Conservation (phyloP, 2,329 filamentous ascomycete genomes). For the Tolypocladium amazonense region DNA sequence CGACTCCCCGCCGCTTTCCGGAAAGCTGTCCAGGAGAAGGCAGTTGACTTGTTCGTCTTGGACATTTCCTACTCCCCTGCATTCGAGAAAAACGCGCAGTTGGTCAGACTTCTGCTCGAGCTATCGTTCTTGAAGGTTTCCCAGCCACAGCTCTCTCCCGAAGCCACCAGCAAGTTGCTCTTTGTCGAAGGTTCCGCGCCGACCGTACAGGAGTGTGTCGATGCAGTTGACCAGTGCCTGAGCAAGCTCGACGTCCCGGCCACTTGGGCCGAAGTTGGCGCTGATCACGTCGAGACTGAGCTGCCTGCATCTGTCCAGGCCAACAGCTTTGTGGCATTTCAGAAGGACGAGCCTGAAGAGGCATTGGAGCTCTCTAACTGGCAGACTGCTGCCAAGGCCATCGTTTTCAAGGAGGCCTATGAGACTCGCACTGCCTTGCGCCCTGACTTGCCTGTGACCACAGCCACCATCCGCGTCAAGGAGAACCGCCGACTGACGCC, state of each 20-base stretch:
- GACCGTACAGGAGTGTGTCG: constrained; percentile 45
- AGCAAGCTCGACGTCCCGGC: constrained; percentile 66
- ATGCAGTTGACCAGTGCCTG: constrained; percentile 59
- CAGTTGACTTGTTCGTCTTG: constrained; percentile 61
- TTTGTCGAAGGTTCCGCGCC: constrained; percentile 41
- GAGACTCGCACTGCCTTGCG: constrained; percentile 63
- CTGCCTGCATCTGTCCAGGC: constrained; percentile 56
- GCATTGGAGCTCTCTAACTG: constrained; percentile 59
- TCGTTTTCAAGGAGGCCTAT: constrained; percentile 93
- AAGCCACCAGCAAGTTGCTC: constrained; percentile 57
- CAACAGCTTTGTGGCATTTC: constrained; percentile 75
- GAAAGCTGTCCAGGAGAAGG: constrained; percentile 60
- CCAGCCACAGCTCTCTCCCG: constrained; percentile 51
- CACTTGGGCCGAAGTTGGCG: constrained; percentile 60
- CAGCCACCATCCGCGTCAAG: constrained; percentile 78
- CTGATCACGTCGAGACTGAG: constrained; percentile 39
- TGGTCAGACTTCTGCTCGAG: constrained; percentile 61
- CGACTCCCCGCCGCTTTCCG: constrained; percentile 61
- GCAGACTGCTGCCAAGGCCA: constrained; percentile 74
- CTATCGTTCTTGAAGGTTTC: constrained; percentile 75
- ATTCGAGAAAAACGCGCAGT: constrained; percentile 53
- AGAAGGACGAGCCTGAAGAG: constrained; percentile 64
- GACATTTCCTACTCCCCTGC: constrained; percentile 60
- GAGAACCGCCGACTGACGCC: constrained; percentile 94
- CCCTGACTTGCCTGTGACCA: constrained; percentile 79